Conservation (phyloP, 75 land plant genomes). For the Pinus taeda region DNA sequence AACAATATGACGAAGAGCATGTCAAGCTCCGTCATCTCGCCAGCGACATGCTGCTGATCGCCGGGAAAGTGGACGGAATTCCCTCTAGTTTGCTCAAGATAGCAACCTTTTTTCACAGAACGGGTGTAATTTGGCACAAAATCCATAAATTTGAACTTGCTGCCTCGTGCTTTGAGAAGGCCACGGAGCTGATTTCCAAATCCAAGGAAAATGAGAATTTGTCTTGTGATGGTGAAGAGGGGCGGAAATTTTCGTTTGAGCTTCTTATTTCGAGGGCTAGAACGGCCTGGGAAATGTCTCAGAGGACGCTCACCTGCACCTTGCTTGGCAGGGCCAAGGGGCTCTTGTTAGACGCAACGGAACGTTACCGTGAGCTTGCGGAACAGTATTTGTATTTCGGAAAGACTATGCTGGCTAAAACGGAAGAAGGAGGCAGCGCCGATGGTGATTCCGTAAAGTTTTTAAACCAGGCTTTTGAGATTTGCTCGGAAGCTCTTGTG, state of each 20-base stretch:
- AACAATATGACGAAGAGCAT: constrained; percentile 24
- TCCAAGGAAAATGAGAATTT: constrained; percentile 9
- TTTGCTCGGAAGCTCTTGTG: constrained; percentile 63
- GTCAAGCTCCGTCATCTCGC: constrained; percentile 80
- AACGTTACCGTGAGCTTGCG: constrained; percentile 47
- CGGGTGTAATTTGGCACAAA: constrained; percentile 78
- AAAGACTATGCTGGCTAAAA: constrained; percentile 33
- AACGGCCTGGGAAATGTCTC: constrained; percentile 70
- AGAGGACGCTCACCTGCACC: constrained; percentile 54
- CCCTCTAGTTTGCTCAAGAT: constrained; percentile 59
- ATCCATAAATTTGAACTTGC: constrained; percentile 49
- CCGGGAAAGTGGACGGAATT: constrained; percentile 50
- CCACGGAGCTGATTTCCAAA: constrained; percentile 57
- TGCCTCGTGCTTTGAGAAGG: constrained; percentile 65
- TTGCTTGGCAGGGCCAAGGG: constrained; percentile 69
- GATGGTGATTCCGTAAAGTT: constrained; percentile 42
- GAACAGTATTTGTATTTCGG: constrained; percentile 69
- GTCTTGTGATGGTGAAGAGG: constrained; percentile 33
- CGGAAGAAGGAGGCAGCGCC: constrained; percentile 12
- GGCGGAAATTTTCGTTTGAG: constrained; percentile 58
- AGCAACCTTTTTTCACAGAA: constrained; percentile 67
- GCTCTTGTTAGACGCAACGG: constrained; percentile 28
- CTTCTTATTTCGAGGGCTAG: constrained; percentile 62
- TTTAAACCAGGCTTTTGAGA: constrained; percentile 72
- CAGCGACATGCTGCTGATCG: constrained; percentile 65